phyloP scores from a whole-genome alignment of 1,284 basidiomycete species.

The Pascua guehoae region DNA sequence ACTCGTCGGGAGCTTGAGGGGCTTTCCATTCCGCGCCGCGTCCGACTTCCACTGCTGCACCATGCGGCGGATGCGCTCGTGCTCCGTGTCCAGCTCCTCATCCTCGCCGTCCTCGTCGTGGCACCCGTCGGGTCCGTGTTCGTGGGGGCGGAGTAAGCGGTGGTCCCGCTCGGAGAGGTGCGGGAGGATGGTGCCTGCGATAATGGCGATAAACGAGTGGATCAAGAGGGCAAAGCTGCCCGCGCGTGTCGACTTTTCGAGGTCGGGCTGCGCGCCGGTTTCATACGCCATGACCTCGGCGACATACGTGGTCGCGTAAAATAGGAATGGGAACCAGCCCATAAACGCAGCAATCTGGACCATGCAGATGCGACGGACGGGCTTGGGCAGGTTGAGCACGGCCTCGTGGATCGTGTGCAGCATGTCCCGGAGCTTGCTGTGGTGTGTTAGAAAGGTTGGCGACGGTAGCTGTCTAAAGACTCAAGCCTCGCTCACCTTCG shows the following conservation, averaged over 20 bases:
- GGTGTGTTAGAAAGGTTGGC: neutral
- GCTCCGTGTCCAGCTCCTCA: constrained; percentile 52
- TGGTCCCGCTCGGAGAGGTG: constrained; percentile 73
- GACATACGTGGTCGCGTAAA: constrained; percentile 91
- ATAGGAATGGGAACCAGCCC: constrained; percentile 85
- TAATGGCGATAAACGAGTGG: constrained; percentile 75
- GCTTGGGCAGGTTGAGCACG: constrained; percentile 68
- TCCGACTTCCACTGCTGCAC: constrained; percentile 80
- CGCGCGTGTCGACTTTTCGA: constrained; percentile 73
- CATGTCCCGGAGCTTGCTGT: constrained; percentile 57
- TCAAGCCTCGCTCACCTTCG: constrained; percentile 30
- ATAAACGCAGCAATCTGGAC: constrained; percentile 55
- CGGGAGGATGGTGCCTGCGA: constrained; percentile 77
- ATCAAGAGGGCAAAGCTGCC: constrained; percentile 87
- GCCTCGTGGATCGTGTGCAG: constrained; percentile 71
- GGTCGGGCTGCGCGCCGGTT: constrained; percentile 64
- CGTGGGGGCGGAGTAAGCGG: constrained; percentile 61
- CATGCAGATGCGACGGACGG: constrained; percentile 81
- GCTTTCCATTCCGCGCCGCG: constrained; percentile 65
- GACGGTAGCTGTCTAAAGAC: neutral
- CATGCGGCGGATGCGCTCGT: constrained; percentile 60
- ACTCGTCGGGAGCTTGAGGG: constrained; percentile 68
- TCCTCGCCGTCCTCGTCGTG: constrained; percentile 58
- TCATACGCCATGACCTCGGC: constrained; percentile 85
- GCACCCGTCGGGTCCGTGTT: neutral